Conservation (phyloP, 2,329 filamentous ascomycete genomes). For the Fusarium bulbicola region DNA sequence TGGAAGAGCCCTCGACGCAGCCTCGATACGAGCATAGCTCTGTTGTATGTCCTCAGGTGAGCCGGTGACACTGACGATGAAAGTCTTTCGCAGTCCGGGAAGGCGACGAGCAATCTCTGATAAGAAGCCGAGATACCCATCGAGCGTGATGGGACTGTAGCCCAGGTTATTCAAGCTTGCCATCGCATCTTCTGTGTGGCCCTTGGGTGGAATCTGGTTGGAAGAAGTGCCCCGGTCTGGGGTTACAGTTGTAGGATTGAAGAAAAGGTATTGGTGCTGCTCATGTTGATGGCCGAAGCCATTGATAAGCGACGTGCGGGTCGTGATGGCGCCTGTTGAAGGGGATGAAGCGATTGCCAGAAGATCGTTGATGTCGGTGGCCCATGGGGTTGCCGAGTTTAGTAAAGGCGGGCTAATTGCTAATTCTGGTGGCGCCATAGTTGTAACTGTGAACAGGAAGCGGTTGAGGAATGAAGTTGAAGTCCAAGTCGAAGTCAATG, state of each 20-base stretch:
- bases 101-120: conserved; percentile 51
- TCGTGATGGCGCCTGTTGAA: conserved; percentile 78
- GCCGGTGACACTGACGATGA: conserved; percentile 78
- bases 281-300: conserved; percentile 71
- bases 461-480: not conserved
- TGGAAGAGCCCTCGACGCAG: conserved; percentile 48
- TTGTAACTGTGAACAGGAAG: not conserved
- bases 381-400: conserved; percentile 82
- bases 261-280: conserved; percentile 73
- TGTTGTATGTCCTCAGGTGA: conserved; percentile 62
- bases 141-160: conserved; percentile 72
- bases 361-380: conserved; percentile 71
- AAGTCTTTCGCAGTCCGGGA: conserved; percentile 57
- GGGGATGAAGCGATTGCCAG: conserved; percentile 66
- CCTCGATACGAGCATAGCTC: conserved; percentile 63
- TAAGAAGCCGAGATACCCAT: conserved; percentile 67
- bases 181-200: conserved; percentile 35
- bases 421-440: conserved; percentile 46
- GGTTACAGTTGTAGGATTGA: conserved; percentile 54
- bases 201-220: conserved; percentile 16
- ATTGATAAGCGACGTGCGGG: conserved; percentile 71
- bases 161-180: conserved; percentile 76
- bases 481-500: too few relatives aligned
- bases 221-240: conserved; percentile 37
- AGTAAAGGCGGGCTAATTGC: conserved; percentile 71